phyloP scores from a whole-genome alignment of 495 filamentous ascomycete genomes.

The Chaetomium fimeti region DNA sequence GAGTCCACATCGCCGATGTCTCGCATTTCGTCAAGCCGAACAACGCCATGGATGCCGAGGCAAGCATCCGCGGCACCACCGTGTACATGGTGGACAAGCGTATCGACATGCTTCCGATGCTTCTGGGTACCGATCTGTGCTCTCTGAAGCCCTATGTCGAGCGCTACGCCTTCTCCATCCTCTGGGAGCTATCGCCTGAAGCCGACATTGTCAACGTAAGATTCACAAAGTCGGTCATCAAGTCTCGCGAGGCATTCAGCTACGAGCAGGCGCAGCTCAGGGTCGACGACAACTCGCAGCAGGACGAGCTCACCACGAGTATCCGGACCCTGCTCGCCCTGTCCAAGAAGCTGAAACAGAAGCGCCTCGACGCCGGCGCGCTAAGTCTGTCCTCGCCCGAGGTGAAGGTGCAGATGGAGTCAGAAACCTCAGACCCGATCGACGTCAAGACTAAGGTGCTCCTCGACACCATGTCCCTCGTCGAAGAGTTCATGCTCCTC shows the following conservation, averaged over 20 bases:
- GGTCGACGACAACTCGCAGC: slow-evolving; percentile 81
- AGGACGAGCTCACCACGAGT: slow-evolving; percentile 83
- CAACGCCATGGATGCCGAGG: slow-evolving; percentile 95
- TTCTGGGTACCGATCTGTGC: slow-evolving; percentile 93
- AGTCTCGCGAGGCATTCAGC: slow-evolving; percentile 95
- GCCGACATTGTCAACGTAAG: slow-evolving; percentile 77
- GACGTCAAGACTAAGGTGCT: slow-evolving; percentile 93
- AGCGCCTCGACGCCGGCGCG: slow-evolving; percentile 93
- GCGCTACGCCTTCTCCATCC: slow-evolving; percentile 90
- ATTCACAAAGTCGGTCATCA: slow-evolving; percentile 97
- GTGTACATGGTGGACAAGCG: slow-evolving; percentile 98
- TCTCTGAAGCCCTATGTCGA: slow-evolving; percentile 97
- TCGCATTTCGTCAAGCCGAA: slow-evolving; percentile 97
- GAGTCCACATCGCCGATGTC: slow-evolving; percentile 98
- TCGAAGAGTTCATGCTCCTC: slow-evolving; percentile 99
- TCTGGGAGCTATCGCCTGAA: slow-evolving; percentile 87
- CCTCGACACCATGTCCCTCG: slow-evolving; percentile 94
- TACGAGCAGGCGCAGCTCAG: slow-evolving; percentile 93
- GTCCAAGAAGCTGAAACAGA: slow-evolving; percentile 86
- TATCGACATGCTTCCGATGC: slow-evolving; percentile 97
- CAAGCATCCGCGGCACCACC: slow-evolving; percentile 88
- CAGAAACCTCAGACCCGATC: slow-evolving; percentile 90
- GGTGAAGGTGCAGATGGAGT: slow-evolving; percentile 89
- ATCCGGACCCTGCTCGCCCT: slow-evolving; percentile 86
- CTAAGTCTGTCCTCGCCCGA: slow-evolving; percentile 93